These are phyloP conservation scores for Cyathus striatus DNA, from an alignment of 768 basidiomycete species.

Conservation along the genomic window DNA sequence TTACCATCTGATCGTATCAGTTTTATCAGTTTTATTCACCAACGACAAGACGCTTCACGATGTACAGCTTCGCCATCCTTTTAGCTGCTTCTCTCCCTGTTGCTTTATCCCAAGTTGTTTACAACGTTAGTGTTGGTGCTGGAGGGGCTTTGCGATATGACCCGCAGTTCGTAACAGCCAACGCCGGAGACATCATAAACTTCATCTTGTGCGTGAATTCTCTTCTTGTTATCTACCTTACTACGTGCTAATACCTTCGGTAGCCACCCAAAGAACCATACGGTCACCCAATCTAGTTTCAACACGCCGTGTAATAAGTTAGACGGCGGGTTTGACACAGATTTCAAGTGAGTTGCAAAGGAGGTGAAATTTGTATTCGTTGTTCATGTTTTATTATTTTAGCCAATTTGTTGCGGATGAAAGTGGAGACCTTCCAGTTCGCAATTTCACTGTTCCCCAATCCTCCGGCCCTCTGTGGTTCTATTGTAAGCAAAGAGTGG, in stretches of 20 bases:
- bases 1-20: too few species aligned
- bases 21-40: too few species aligned
- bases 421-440: conserved; percentile 29
- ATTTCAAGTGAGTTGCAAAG: conserved; percentile 35
- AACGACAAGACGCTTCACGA: too few species aligned
- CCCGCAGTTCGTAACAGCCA: conserved; percentile 33
- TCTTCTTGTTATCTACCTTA: background rate
- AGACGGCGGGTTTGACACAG: conserved; percentile 23
- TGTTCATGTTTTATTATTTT: too few species aligned
- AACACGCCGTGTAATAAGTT: conserved; percentile 27
- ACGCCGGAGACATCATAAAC: conserved; percentile 37
- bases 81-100: conserved; percentile 21
- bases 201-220: conserved; percentile 44
- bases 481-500: conserved; percentile 50
- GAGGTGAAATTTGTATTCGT: too few species aligned
- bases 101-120: conserved; percentile 19
- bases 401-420: conserved; percentile 36
- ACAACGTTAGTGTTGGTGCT: conserved; percentile 30
- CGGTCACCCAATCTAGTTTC: conserved; percentile 43
- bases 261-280: conserved; percentile 45
- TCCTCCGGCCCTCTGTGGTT: conserved; percentile 47
- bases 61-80: background rate
- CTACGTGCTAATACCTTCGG: background rate
- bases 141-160: conserved; percentile 22
- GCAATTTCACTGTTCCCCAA: conserved; percentile 33